Evolutionary conservation across 371 early-diverging fungal species (phyloP), one percentile per base, ranked within the genome.

Genomic region (Capillidium heterosporum): DNA sequence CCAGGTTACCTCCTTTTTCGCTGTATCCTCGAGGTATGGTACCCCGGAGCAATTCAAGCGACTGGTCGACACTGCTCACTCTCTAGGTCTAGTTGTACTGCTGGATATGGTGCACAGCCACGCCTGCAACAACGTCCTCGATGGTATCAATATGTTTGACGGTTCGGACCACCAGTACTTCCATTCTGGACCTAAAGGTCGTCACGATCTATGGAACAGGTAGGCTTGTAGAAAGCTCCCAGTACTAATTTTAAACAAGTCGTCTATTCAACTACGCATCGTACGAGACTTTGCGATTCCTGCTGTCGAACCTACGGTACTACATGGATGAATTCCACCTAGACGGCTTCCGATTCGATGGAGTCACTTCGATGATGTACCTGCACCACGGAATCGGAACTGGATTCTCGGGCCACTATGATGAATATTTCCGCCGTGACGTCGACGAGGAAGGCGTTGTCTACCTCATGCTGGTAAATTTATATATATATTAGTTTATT

Each of bases 271-370:
- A 95, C 73, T 95, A 95, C 63, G 80, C 82, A 3, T 73, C 75
- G 67, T 82, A 84, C 65, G 95, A 95, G 64, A 84, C 86, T 2
- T 65, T 89, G 65, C 82, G 94, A 3, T 95, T 92, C 77, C 69
- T 95, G 57, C 74, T 95, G 58, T 91, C 91, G 58, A 95, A 95
- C 64, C 67, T 94, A 60, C 76, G 92, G 24, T 94, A 82, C 68
- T 95, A 87, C 82, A 71, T 94, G 67, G 84, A 85, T 32, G 87
- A 84, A 58, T 95, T 77, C 63, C 70, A 72, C 15, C 89, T 95
- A 65, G 96, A 95, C 64, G 96, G 96, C n/a, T 95, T 94, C 82
- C 79, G 96, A 27, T 95, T 95, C 61, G 96, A 95, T 67, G 96
- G 95, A 50, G 95, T 95, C 28, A 95, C 96, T 1, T 84, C 84